Conservation (phyloP, 345 rosid genomes). For the Ailanthus altissimus region DNA sequence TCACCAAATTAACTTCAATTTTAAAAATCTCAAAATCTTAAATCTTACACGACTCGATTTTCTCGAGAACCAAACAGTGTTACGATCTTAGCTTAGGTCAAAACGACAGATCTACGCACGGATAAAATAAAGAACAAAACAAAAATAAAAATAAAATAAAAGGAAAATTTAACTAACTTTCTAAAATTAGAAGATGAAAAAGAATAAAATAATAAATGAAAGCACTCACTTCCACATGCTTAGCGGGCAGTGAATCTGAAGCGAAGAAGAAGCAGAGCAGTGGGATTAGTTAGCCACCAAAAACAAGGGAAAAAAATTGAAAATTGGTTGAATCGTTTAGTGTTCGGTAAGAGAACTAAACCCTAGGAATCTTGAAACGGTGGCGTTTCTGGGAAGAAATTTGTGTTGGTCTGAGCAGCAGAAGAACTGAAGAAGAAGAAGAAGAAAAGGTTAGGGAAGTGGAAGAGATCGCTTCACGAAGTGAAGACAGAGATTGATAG, state of each 20-base stretch:
- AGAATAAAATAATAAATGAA: background rate
- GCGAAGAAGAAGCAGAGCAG: background rate
- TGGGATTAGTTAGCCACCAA: background rate
- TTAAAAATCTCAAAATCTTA: background rate
- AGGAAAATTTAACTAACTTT: background rate
- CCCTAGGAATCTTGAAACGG: conserved; percentile 28
- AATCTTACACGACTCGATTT: conserved; percentile 6
- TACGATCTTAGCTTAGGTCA: conserved; percentile 26
- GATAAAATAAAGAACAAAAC: background rate
- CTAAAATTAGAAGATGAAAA: background rate
- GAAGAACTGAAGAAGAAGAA: no score
- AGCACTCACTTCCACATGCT: conserved; percentile 16
- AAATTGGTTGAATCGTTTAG: background rate
- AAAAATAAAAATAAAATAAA: background rate
- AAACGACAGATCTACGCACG: conserved; percentile 40
- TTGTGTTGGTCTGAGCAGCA: no score
- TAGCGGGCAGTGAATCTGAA: conserved; percentile 16
- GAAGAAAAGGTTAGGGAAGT: no score
- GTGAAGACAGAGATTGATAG: conserved; percentile 26
- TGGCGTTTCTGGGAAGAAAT: no score
- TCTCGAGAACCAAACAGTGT: conserved; percentile 24
- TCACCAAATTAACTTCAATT: background rate
- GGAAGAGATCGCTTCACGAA: conserved; percentile 35
- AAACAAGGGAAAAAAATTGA: background rate
- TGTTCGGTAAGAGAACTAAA: conserved; percentile 5